phyloP scores from a whole-genome alignment of 2,329 filamentous ascomycete genomes.

The Endoconidiophora polonica region DNA sequence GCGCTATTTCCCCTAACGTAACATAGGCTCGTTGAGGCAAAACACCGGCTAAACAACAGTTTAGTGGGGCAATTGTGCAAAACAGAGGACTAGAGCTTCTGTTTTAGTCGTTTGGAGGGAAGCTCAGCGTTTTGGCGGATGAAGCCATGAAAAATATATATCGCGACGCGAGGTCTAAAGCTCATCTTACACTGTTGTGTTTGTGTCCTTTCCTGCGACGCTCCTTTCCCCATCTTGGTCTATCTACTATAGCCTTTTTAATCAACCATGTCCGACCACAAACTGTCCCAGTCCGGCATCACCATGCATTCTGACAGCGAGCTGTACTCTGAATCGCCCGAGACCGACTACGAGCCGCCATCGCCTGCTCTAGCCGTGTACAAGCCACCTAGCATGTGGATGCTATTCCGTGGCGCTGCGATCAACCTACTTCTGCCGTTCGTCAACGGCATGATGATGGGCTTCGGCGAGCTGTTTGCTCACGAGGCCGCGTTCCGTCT shows the following conservation, averaged over 20 bases:
- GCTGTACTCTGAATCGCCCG: slow-evolving; percentile 55
- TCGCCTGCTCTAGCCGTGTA: slow-evolving; percentile 64
- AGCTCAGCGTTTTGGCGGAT: too few relatives aligned
- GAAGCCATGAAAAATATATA: too few relatives aligned
- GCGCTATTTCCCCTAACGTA: too few relatives aligned
- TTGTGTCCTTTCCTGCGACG: background rate
- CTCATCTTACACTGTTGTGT: too few relatives aligned
- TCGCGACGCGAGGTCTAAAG: too few relatives aligned
- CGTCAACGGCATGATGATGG: slow-evolving; percentile 94
- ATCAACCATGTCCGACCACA: slow-evolving; percentile 7
- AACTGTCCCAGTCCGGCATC: slow-evolving; percentile 51
- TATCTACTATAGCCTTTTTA: background rate
- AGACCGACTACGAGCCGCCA: slow-evolving; percentile 46
- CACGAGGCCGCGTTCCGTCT: slow-evolving; percentile 88
- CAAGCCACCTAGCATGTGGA: slow-evolving; percentile 74
- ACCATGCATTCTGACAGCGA: slow-evolving; percentile 74
- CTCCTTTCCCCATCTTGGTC: background rate
- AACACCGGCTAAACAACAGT: background rate
- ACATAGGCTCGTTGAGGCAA: too few relatives aligned
- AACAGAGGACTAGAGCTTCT: too few relatives aligned
- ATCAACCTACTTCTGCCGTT: slow-evolving; percentile 95
- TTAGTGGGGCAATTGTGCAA: background rate
- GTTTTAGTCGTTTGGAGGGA: too few relatives aligned
- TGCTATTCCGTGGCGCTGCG: slow-evolving; percentile 67
- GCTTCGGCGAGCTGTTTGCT: slow-evolving; percentile 90